Evolutionary conservation across 805 yeast genomes (phyloP), one percentile per base, ranked within the genome.

Genomic region (Suhomyces xylopsoci): DNA sequence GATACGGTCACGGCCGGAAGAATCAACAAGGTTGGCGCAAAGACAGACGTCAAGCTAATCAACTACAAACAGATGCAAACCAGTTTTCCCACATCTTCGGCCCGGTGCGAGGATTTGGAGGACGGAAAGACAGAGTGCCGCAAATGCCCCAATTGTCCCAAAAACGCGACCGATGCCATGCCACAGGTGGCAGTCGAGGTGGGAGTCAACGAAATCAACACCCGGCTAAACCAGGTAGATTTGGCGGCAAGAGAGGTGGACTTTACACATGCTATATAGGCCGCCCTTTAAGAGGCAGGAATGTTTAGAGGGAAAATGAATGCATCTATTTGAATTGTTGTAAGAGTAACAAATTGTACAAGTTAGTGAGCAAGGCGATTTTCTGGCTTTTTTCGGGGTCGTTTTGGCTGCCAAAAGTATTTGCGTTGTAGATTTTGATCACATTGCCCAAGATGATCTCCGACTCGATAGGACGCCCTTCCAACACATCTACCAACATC

Each of bases 391-490:
- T 48, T 22, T 32, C 40, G 20, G 42, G 48, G 15, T 17, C 28
- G 25, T 45, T 47, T 12, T 40, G 53, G 9, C 28, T 36, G 25
- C 48, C 54, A n/a, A 42, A 41, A 20, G 32, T 42, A 24, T 51
- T 45, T 9, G 49, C 30, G 7, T 25, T 40, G 45, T 49, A 46
- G 25, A 47, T 47, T 1, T 19, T 10, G 25, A 53, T 36, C 15
- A 53, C 25, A 26, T 85, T 88, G 3, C 93, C 92, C 48, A 87
- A 69, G 54, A 89, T 85, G 20, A 81, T 86, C 61, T 88, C 91
- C 26, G 84, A 67, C 66, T 89, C 96, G 58, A 88, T 79, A 47
- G 83, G 83, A 62, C 87, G 84, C 24, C 84, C 82, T 57, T 85
- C 84, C 48, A 80, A 70, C 19, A 78, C 77, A 62, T 87, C 94